A percentile compares a stretch with the other conserved stretches of the same genome.
Conservation (phyloP, 352 stramenopile genomes). For the Phytophthora meadii region DNA sequence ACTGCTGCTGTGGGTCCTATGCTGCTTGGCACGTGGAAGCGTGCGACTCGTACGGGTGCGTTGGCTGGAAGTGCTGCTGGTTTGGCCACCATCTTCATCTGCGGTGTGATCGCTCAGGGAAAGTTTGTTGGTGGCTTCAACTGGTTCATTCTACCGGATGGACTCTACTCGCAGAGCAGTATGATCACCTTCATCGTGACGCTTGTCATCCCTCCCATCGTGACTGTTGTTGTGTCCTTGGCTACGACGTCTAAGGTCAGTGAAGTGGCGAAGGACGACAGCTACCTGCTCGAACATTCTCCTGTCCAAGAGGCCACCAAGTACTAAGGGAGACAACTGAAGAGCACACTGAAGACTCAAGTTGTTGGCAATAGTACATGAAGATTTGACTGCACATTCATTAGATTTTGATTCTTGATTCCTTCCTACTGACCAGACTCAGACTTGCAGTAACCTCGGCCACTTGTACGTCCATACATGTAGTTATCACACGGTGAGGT, state of each 20-base stretch:
- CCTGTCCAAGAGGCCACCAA: constrained; percentile 19
- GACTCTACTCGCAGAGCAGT: constrained; percentile 76
- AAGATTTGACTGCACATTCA: not conserved
- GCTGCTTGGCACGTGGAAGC: constrained; percentile 69
- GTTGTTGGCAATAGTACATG: not conserved
- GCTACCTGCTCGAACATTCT: constrained; percentile 33
- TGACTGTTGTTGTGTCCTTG: constrained; percentile 69
- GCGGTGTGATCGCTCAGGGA: constrained; percentile 58
- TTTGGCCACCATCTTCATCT: constrained; percentile 77
- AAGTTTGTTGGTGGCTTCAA: constrained; percentile 81
- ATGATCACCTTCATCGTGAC: constrained; percentile 86
- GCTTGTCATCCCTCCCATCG: constrained; percentile 62
- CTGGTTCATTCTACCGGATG: constrained; percentile 78
- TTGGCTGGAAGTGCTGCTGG: constrained; percentile 60
- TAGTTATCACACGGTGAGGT: constrained; percentile 7
- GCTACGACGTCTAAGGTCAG: constrained; percentile 32
- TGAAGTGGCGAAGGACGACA: constrained; percentile 25
- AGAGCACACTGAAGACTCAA: too few relatives aligned
- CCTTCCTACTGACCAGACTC: constrained; percentile 23
- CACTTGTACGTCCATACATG: constrained; percentile 11
- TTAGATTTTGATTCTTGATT: not conserved
- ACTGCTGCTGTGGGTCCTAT: constrained; percentile 77
- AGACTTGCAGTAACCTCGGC: constrained; percentile 29
- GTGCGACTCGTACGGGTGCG: constrained; percentile 47
- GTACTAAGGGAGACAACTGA: not conserved